Evolutionary conservation across 2,329 filamentous ascomycete species (phyloP).

Genomic region (Didymella pomorum): DNA sequence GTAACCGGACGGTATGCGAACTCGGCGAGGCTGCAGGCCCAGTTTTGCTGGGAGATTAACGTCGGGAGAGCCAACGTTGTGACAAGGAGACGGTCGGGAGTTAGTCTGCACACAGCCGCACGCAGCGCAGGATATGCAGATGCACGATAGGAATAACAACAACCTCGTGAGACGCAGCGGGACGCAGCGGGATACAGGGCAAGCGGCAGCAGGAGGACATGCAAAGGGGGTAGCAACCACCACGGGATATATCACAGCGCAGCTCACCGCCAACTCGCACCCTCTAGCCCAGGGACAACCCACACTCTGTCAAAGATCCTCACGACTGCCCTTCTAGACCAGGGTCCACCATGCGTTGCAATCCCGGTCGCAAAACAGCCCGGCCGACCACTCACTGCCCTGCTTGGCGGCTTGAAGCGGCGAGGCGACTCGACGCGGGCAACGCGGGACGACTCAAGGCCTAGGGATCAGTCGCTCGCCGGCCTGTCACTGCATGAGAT

Average conservation of each 20-base stretch:
- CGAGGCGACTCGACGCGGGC: slow-evolving; percentile 12
- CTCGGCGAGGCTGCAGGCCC: slow-evolving; percentile 20
- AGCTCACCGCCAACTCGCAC: slow-evolving; percentile 23
- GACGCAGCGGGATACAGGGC: not conserved
- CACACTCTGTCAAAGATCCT: slow-evolving; percentile 13
- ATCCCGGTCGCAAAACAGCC: slow-evolving; percentile 6
- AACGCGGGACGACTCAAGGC: slow-evolving; percentile 2
- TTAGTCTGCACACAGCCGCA: slow-evolving; percentile 14
- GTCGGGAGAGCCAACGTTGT: slow-evolving; percentile 13
- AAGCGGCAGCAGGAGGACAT: slow-evolving; percentile 5
- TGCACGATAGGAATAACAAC: slow-evolving; percentile 1
- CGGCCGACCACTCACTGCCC: slow-evolving; percentile 9
- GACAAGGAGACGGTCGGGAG: slow-evolving; percentile 11
- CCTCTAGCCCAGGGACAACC: slow-evolving; percentile 14
- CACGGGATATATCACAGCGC: slow-evolving; percentile 14
- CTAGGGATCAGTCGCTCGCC: not conserved
- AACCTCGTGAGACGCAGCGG: slow-evolving; percentile 1
- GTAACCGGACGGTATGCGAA: slow-evolving; percentile 1
- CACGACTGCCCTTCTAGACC: slow-evolving; percentile 18
- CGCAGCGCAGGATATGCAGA: not conserved
- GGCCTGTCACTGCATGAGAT: not conserved
- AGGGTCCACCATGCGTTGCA: slow-evolving; percentile 18
- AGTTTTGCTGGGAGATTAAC: slow-evolving; percentile 20
- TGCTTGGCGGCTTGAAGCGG: slow-evolving; percentile 4
- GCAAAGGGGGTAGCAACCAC: slow-evolving; percentile 12